These are phyloP conservation scores for Boletus reticuloceps DNA, from an alignment of 768 basidiomycete genomes.

Conservation along the genomic window DNA sequence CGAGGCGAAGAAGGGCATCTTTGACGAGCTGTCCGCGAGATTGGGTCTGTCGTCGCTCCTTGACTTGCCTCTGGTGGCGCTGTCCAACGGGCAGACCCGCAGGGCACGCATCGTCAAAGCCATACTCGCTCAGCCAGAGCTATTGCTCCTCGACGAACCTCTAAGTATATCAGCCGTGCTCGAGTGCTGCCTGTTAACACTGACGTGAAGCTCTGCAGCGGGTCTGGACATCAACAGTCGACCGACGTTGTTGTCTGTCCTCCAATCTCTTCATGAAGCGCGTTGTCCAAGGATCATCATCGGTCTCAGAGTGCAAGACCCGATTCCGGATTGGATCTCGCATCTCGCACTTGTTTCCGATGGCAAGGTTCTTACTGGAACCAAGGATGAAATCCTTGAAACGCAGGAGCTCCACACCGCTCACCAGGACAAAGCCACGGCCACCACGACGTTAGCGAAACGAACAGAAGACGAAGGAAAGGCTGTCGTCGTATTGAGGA, in stretches of 20 bases:
- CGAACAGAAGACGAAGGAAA: conserved; percentile 22
- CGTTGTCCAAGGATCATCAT: conserved; percentile 60
- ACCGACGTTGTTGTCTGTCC: conserved; percentile 49
- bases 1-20: conserved; percentile 31
- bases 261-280: conserved; percentile 50
- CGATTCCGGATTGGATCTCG: conserved; percentile 68
- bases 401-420: conserved; percentile 12
- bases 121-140: conserved; percentile 62
- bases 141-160: conserved; percentile 90
- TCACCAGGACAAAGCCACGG: not conserved
- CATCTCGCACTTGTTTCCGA: conserved; percentile 59
- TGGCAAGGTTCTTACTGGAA: conserved; percentile 50
- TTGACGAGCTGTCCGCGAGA: conserved; percentile 51
- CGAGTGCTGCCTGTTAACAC: not conserved
- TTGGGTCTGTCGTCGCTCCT: conserved; percentile 63
- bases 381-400: conserved; percentile 44
- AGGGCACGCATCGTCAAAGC: conserved; percentile 81
- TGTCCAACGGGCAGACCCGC: conserved; percentile 92
- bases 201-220: conserved; percentile 42
- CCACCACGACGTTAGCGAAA: not conserved
- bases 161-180: conserved; percentile 51
- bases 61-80: conserved; percentile 79
- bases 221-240: conserved; percentile 71
- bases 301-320: conserved; percentile 67
- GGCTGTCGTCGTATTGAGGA: conserved; percentile 57